Evolutionary conservation across 768 basidiomycete genomes (phyloP).

Genomic region (Lenzites betulinus): DNA sequence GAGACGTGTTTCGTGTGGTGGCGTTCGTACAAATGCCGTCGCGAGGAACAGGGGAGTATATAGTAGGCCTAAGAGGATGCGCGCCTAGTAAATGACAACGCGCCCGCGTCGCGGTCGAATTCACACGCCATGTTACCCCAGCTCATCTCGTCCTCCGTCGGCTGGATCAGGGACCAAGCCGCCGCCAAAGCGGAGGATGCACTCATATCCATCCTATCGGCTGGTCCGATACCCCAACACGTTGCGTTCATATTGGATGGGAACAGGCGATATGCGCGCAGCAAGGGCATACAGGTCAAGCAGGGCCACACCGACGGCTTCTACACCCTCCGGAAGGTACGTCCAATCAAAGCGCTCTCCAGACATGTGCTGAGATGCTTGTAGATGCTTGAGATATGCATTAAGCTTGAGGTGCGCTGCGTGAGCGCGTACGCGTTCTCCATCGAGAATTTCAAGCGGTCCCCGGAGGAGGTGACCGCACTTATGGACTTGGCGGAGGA

Average conservation of each 20-base stretch:
- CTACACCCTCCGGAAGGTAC: constrained; percentile 71
- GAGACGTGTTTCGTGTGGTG: background rate
- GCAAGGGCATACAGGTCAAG: constrained; percentile 58
- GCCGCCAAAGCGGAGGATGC: constrained; percentile 40
- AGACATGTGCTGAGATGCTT: background rate
- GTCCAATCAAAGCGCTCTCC: constrained; percentile 28
- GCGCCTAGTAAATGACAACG: background rate
- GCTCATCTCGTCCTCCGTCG: constrained; percentile 31
- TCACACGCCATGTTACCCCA: constrained; percentile 27
- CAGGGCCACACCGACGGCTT: constrained; percentile 90
- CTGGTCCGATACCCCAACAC: constrained; percentile 87
- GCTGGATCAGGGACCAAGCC: constrained; percentile 24
- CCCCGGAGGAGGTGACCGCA: constrained; percentile 80
- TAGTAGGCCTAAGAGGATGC: background rate
- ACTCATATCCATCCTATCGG: constrained; percentile 66
- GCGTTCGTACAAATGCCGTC: background rate
- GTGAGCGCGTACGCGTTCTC: constrained; percentile 98
- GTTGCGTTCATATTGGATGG: constrained; percentile 98
- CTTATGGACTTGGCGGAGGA: constrained; percentile 85
- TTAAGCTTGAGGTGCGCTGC: constrained; percentile 75
- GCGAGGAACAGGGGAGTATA: background rate
- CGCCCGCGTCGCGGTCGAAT: constrained; percentile 5
- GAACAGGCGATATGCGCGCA: constrained; percentile 86
- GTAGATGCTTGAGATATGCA: constrained; percentile 84
- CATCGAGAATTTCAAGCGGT: constrained; percentile 94